phyloP scores from a whole-genome alignment of 495 filamentous ascomycete species.

The Massariosphaeria phaeospora region DNA sequence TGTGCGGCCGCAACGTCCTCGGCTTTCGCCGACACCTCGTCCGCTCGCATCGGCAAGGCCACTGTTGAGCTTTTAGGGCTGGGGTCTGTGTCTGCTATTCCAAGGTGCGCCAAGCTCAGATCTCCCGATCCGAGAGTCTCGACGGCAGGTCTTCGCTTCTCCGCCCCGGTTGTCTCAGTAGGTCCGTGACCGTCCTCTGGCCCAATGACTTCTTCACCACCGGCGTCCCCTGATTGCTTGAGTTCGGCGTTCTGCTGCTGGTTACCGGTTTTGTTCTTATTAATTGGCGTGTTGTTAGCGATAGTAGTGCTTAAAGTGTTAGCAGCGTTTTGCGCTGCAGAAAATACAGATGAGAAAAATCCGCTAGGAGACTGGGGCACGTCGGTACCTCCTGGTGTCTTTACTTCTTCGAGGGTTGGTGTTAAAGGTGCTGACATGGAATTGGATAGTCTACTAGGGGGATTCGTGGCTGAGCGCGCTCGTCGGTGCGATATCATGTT shows the following conservation, averaged over 20 bases:
- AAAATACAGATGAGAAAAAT: slow-evolving; percentile 92
- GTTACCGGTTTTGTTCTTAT: slow-evolving; percentile 28
- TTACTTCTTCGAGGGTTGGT: slow-evolving; percentile 62
- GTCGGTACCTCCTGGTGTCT: slow-evolving; percentile 46
- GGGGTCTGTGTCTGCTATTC: slow-evolving; percentile 56
- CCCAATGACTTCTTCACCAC: slow-evolving; percentile 37
- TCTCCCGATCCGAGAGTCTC: slow-evolving; percentile 88
- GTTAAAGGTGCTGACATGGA: slow-evolving; percentile 64
- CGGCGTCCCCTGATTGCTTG: slow-evolving; percentile 32
- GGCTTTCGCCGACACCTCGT: slow-evolving; percentile 51
- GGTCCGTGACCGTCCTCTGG: slow-evolving; percentile 29
- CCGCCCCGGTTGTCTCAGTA: slow-evolving; percentile 29
- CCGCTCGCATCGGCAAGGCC: slow-evolving; percentile 44
- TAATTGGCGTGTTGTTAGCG: slow-evolving; percentile 52
- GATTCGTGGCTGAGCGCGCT: slow-evolving; percentile 60
- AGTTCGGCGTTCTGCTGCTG: slow-evolving; percentile 36
- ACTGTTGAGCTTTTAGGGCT: slow-evolving; percentile 46
- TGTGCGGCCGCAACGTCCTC: slow-evolving; percentile 56
- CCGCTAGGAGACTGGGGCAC: slow-evolving; percentile 53
- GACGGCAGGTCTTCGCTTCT: slow-evolving; percentile 57
- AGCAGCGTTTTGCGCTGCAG: slow-evolving; percentile 91
- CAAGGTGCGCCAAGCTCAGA: slow-evolving; percentile 77
- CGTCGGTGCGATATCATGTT: slow-evolving; percentile 75
- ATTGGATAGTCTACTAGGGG: slow-evolving; percentile 87
- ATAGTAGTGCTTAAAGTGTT: slow-evolving; percentile 77